These are phyloP conservation scores for Sisymbrium altissimum DNA, from an alignment of 345 rosid genomes.

Conservation along the genomic window DNA sequence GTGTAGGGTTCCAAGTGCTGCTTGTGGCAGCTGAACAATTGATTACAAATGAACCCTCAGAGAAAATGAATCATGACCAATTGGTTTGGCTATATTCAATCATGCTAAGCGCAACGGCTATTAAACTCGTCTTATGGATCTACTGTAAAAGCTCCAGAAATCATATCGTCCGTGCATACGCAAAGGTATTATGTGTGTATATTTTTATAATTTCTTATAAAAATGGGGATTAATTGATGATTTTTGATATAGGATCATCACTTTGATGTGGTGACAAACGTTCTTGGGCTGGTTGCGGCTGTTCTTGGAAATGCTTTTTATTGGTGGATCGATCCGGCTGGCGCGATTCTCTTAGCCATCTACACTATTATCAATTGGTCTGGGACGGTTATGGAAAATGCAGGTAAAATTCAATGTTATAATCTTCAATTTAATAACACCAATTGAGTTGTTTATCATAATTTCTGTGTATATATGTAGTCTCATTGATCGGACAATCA, in stretches of 20 bases:
- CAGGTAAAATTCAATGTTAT: constrained; percentile 38
- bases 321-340: constrained; percentile 96
- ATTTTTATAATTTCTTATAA: neutral
- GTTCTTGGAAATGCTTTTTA: constrained; percentile 65
- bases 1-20: constrained; percentile 75
- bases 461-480: constrained; percentile 40
- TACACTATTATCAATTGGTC: constrained; percentile 93
- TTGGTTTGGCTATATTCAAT: constrained; percentile 67
- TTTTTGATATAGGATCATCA: constrained; percentile 67
- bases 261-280: constrained; percentile 84
- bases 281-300: constrained; percentile 80
- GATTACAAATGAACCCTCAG: constrained; percentile 40
- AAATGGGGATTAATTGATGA: neutral
- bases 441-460: neutral
- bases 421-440: neutral
- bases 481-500: constrained; percentile 82
- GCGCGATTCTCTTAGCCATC: constrained; percentile 76
- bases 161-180: constrained; percentile 87
- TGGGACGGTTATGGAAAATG: constrained; percentile 83
- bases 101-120: constrained; percentile 75
- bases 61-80: constrained; percentile 48
- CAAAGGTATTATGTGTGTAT: constrained; percentile 51
- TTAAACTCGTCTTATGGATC: constrained; percentile 78
- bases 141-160: constrained; percentile 77
- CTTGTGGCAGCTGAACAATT: constrained; percentile 70